These are phyloP conservation scores for Morella rubra DNA, from an alignment of 306 rosid species.

Conservation along the genomic window DNA sequence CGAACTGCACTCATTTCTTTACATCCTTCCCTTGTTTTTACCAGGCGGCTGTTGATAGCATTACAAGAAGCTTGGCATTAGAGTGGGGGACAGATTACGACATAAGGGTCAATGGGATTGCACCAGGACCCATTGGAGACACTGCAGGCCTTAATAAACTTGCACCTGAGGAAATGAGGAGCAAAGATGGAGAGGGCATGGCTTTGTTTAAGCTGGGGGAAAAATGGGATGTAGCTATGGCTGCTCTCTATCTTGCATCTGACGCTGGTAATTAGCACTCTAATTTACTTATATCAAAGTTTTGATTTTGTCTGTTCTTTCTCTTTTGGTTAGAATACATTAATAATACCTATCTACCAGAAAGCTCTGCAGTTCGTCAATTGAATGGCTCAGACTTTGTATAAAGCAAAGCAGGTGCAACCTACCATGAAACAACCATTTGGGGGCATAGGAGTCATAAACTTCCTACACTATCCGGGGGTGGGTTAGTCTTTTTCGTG, in stretches of 20 bases:
- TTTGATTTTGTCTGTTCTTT: neutral
- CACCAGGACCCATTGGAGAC: slow-evolving; percentile 87
- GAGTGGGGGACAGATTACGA: slow-evolving; percentile 96
- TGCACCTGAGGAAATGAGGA: slow-evolving; percentile 60
- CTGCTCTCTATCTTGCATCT: slow-evolving; percentile 78
- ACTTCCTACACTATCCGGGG: no score
- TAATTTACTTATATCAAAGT: slow-evolving; percentile 8
- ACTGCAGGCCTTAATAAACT: slow-evolving; percentile 87
- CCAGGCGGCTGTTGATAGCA: slow-evolving; percentile 94
- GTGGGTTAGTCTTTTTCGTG: no score
- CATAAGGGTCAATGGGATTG: slow-evolving; percentile 88
- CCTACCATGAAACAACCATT: no score
- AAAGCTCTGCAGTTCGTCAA: no score
- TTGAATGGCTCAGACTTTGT: no score
- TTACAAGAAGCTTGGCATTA: slow-evolving; percentile 86
- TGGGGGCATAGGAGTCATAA: no score
- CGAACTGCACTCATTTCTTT: neutral
- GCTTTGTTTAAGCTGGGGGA: slow-evolving; percentile 75
- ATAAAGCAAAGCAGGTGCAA: no score
- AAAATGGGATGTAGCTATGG: slow-evolving; percentile 97
- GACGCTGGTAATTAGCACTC: slow-evolving; percentile 67
- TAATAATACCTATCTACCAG: no score
- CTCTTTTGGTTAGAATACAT: no score
- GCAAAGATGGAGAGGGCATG: slow-evolving; percentile 43
- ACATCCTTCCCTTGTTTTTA: slow-evolving; percentile 12